Percentiles rank a stretch among this genome's conserved stretches.
These are phyloP conservation scores for Colletotrichum shisoi DNA, from an alignment of 2,329 filamentous ascomycete species.

Conservation along the genomic window DNA sequence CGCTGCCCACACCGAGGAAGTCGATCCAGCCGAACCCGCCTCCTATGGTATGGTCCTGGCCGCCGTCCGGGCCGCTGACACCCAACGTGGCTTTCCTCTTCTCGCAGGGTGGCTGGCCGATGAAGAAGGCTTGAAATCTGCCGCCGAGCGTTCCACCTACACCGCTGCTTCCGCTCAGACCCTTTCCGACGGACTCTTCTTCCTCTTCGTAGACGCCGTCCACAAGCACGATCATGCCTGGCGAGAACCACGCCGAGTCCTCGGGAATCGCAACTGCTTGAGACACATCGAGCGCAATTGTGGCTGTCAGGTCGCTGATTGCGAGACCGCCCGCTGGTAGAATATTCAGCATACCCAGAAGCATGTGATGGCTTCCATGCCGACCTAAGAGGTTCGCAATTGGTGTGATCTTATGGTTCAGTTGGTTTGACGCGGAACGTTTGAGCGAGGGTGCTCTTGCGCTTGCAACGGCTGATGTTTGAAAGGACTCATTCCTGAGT, in stretches of 20 bases:
- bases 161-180: conserved; percentile 78
- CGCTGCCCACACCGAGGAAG: conserved; percentile 89
- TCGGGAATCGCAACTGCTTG: conserved; percentile 84
- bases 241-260: conserved; percentile 88
- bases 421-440: conserved; percentile 68
- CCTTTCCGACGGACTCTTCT: conserved; percentile 72
- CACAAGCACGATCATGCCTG: conserved; percentile 94
- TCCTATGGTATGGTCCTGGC: conserved; percentile 68
- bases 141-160: conserved; percentile 93
- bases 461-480: conserved; percentile 77
- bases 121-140: conserved; percentile 86
- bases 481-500: conserved; percentile 91
- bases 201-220: conserved; percentile 98
- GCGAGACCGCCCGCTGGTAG: conserved; percentile 83
- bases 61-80: conserved; percentile 66
- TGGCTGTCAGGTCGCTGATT: conserved; percentile 86
- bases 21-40: conserved; percentile 97
- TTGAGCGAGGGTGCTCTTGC: conserved; percentile 61
- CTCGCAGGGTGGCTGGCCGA: conserved; percentile 92
- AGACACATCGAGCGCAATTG: conserved; percentile 81
- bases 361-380: conserved; percentile 82
- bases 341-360: conserved; percentile 82
- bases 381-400: conserved; percentile 79
- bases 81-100: conserved; percentile 81
- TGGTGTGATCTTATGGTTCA: conserved; percentile 86